Evolutionary conservation across 2,329 filamentous ascomycete species (phyloP), one percentile per base, ranked within the genome.

Genomic region (Diaporthe eres): DNA sequence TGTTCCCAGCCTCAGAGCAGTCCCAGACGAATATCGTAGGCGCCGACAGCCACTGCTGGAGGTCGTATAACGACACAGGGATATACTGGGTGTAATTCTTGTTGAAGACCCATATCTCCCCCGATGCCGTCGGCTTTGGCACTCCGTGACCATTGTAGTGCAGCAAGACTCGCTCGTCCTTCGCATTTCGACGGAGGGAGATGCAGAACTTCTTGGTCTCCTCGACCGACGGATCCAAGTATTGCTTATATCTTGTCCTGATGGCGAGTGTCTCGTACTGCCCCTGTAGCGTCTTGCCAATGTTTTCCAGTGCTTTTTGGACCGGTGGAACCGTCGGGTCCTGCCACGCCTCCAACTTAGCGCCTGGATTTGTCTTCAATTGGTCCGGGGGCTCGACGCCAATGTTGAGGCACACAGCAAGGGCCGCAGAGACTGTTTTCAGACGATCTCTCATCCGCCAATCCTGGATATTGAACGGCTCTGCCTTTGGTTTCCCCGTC

Each of bases 101-200:
- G 85, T 99, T 99, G 84, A 99, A 99, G 7, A 98, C 97, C 97
- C 97, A 99, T 28, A 99, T 98, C 84, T 99, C 97, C 19, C 97
- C 97, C 6, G 96, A 98, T 4, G 94, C 92, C 0, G 97, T 99
- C 4, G 97, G 97, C 81, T 98, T 95, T 1, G 97, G 97, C 15
- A 99, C 97, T 63, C 97, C 97, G 83, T 99, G 97, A 22, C 97
- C 97, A 81, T 99, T 99, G 88, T 99, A 99, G 83, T 99, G 97
- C 80, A 99, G 95, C n/a, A 99, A 87, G 2, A 99, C 95, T 68
- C 97, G 90, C 86, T 99, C 97, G 75, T 98, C 96, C 84, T 98
- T 98, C 67, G 97, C 96, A 82, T 98, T 98, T 77, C 95, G 91
- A 44, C 97, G 92, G 42, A 98, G 87, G 0, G 95, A 97, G 71